Evolutionary conservation across 208 protist species (phyloP), one percentile per base, ranked within the genome.

Genomic region (Acanthamoeba lenticulata): DNA sequence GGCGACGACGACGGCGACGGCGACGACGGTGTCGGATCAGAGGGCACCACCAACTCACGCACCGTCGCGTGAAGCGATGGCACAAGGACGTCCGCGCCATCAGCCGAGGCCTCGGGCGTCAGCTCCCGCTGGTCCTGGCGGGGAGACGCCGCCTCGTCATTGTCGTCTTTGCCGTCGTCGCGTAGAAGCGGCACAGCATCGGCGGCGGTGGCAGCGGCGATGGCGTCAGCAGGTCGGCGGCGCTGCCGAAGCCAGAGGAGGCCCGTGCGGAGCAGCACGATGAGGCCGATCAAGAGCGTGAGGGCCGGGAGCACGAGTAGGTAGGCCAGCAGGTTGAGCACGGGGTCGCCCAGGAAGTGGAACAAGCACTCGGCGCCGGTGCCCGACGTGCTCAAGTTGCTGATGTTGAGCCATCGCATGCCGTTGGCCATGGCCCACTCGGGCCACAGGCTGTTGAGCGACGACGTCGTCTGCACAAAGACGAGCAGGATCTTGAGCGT

Each of bases 401-500:
- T 86, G 77, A 86, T 86, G 44, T 57, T 57, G n/a, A 86, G 77
- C 40, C 45, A 86, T 1, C 77, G 77, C 77, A 86, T 57, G 21
- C 77, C 77, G 40, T 86, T 57, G n/a, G 77, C 34, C 77, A 47
- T 40, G 24, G 77, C 77, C 77, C 77, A 86, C 77, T 86, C 40
- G 19, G 77, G 77, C 77, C 77, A 86, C 27, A 57, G 44, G 45
- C 77, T 52, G 77, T 86, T 86, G 77, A 86, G 77, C 77, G 77
- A 86, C 5, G 77, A 1, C 45, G 77, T 86, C 17, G 77, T 86
- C 77, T 86, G 77, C 6, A 86, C 45, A 38, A 60, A 86, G 77
- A 86, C 45, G 5, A 86, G 77, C 77, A 86, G 42, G 21, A 86
- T 52, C 77, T 86, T 86, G 44, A 86, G 77, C 45, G 77, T 86